Evolutionary conservation across 345 rosid genomes (phyloP).

Genomic region (Combretum micranthum): DNA sequence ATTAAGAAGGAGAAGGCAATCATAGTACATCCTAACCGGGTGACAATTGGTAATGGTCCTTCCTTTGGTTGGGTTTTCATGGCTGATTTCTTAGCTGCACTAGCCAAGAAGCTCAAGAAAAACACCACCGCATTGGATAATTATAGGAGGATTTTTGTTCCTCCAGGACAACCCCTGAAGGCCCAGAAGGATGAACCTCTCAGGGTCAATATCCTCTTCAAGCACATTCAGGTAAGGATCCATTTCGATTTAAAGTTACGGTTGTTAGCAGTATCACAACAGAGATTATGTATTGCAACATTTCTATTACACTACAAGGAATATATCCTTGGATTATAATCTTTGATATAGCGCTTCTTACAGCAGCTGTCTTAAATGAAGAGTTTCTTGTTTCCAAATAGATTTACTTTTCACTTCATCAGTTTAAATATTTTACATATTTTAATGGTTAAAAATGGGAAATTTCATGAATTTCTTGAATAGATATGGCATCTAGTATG

Average conservation of each 20-base stretch:
- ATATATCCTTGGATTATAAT: too few relatives aligned
- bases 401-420: too few relatives aligned
- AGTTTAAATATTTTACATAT: too few relatives aligned
- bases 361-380: too few relatives aligned
- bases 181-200: conserved; percentile 47
- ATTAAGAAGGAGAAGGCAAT: conserved; percentile 55
- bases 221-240: conserved; percentile 60
- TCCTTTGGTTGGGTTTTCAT: conserved; percentile 73
- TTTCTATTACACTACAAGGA: too few relatives aligned
- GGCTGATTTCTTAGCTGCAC: conserved; percentile 54
- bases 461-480: too few relatives aligned
- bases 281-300: too few relatives aligned
- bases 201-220: conserved; percentile 57
- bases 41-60: conserved; percentile 62
- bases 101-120: conserved; percentile 56
- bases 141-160: conserved; percentile 51
- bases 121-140: conserved; percentile 59
- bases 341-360: too few relatives aligned
- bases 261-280: too few relatives aligned
- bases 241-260: not conserved
- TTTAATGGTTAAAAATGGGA: too few relatives aligned
- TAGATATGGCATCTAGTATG: too few relatives aligned
- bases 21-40: conserved; percentile 57
- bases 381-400: too few relatives aligned
- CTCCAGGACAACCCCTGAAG: conserved; percentile 48